Evolutionary conservation across 371 early-diverging fungal genomes (phyloP).

Genomic region (Mortierella sp.): DNA sequence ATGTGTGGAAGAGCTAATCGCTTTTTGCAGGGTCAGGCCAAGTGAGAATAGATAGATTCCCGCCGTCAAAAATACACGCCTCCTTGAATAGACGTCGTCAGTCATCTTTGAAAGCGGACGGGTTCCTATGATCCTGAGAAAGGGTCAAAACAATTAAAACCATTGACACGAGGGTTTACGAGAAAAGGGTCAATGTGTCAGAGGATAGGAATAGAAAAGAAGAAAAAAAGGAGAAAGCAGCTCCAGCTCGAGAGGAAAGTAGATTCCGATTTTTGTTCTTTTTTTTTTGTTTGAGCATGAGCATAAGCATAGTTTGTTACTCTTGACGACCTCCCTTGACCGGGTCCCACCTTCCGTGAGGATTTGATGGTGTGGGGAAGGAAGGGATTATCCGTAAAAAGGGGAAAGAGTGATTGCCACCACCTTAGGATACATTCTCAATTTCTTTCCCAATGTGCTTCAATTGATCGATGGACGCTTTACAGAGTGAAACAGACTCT

Average conservation of each 20-base stretch:
- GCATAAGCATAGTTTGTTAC: too few relatives aligned
- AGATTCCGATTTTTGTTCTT: not conserved
- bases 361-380: too few relatives aligned
- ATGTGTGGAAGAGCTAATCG: not conserved
- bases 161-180: not conserved
- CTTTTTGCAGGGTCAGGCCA: constrained; percentile 7
- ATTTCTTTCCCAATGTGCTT: too few relatives aligned
- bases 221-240: not conserved
- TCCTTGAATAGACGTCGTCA: constrained; percentile 10
- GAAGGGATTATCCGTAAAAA: too few relatives aligned
- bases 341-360: not conserved
- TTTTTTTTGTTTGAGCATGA: not conserved
- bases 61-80: not conserved
- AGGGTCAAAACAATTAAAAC: too few relatives aligned
- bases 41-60: not conserved
- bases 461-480: too few relatives aligned
- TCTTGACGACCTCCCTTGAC: too few relatives aligned
- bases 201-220: not conserved
- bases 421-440: too few relatives aligned
- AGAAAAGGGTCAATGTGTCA: not conserved
- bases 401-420: too few relatives aligned
- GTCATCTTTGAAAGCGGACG: constrained; percentile 11
- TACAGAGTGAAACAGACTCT: too few relatives aligned
- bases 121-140: too few relatives aligned
- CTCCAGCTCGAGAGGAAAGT: not conserved